Evolutionary conservation across 2,329 filamentous ascomycete genomes (phyloP).

Genomic region (Aphanocladium album): DNA sequence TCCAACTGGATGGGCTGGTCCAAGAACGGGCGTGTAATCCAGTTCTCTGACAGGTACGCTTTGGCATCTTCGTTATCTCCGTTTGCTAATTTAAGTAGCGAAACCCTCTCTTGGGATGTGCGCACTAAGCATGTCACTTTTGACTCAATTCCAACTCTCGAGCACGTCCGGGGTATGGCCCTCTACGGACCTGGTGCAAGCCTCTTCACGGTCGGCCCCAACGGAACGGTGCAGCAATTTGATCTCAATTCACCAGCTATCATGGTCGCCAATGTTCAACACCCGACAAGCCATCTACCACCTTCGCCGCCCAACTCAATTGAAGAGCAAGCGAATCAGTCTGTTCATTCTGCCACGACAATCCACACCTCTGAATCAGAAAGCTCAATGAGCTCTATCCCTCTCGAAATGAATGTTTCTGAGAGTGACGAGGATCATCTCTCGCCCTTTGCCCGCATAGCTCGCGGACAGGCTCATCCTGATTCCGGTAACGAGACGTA

Average conservation of each 20-base stretch:
- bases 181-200: slow-evolving; percentile 87
- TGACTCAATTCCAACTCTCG: slow-evolving; percentile 79
- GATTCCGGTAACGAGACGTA: slow-evolving; percentile 55
- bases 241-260: slow-evolving; percentile 78
- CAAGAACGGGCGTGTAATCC: slow-evolving; percentile 92
- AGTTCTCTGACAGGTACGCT: slow-evolving; percentile 83
- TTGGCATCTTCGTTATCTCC: slow-evolving; percentile 21
- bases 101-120: slow-evolving; percentile 95
- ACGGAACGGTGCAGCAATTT: slow-evolving; percentile 90
- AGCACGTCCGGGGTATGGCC: slow-evolving; percentile 74
- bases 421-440: slow-evolving; percentile 74
- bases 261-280: slow-evolving; percentile 83
- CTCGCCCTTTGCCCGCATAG: slow-evolving; percentile 70
- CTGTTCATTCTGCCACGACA: slow-evolving; percentile 40
- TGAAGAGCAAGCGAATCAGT: slow-evolving; percentile 60
- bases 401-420: slow-evolving; percentile 54
- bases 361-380: slow-evolving; percentile 50
- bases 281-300: slow-evolving; percentile 71
- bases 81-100: slow-evolving; percentile 47
- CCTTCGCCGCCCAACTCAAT: slow-evolving; percentile 79
- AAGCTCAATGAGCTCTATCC: slow-evolving; percentile 41
- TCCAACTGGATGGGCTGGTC: slow-evolving; percentile 98
- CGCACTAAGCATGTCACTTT: slow-evolving; percentile 94
- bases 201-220: slow-evolving; percentile 83
- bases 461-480: slow-evolving; percentile 57